Evolutionary conservation across 2,329 filamentous ascomycete species (phyloP).

Genomic region (Pseudopyricularia cyperi): DNA sequence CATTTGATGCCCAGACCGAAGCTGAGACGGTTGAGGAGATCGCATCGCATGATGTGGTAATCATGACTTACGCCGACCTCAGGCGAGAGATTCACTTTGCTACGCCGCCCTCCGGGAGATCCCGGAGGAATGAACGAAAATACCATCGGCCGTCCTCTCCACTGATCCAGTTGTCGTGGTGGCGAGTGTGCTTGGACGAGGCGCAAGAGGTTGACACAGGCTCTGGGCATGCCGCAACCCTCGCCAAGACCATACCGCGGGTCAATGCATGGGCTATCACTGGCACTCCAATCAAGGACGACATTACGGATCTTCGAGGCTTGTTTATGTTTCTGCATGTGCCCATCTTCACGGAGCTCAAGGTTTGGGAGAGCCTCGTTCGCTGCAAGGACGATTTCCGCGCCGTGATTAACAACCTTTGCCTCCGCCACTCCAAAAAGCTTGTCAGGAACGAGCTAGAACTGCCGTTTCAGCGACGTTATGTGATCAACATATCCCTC

Average conservation of each 20-base stretch:
- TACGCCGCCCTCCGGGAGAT: conserved; percentile 53
- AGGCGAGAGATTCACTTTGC: conserved; percentile 70
- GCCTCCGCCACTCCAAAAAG: conserved; percentile 77
- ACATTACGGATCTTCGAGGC: conserved; percentile 65
- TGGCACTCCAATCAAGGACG: conserved; percentile 73
- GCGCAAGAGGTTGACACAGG: conserved; percentile 91
- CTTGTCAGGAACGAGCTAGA: conserved; percentile 64
- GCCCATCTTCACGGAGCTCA: conserved; percentile 57
- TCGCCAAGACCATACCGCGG: conserved; percentile 69
- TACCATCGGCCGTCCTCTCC: conserved; percentile 60
- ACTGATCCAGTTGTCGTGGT: conserved; percentile 72
- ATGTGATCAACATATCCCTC: conserved; percentile 82
- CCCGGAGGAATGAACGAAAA: conserved; percentile 50
- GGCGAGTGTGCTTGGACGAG: conserved; percentile 67
- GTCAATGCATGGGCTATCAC: conserved; percentile 86
- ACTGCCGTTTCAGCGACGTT: conserved; percentile 71
- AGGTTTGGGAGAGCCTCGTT: conserved; percentile 57
- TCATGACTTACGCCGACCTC: conserved; percentile 60
- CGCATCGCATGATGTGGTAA: conserved; percentile 44
- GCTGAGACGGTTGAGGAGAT: conserved; percentile 29
- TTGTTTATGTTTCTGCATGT: conserved; percentile 69
- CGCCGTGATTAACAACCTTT: conserved; percentile 55
- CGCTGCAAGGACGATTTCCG: conserved; percentile 48
- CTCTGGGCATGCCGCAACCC: conserved; percentile 66
- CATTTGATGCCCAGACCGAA: conserved; percentile 20